Evolutionary conservation across 176 grass and related monocot species (phyloP).

Genomic region (Triticum turgidum): DNA sequence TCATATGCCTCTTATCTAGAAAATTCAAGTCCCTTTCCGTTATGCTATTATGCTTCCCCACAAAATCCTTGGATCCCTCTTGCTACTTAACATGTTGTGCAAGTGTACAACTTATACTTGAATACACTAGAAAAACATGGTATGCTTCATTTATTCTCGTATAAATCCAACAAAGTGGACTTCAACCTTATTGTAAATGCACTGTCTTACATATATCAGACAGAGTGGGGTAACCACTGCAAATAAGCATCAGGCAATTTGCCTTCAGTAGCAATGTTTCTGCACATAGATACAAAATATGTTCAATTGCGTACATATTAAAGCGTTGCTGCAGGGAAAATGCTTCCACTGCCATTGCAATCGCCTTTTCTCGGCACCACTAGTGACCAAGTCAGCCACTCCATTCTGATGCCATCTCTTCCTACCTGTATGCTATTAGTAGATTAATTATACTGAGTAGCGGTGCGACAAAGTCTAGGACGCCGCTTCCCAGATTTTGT

Average conservation of each 20-base stretch:
- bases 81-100: not conserved
- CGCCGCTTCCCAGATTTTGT: constrained; percentile 79
- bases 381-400: not conserved
- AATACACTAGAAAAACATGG: not conserved
- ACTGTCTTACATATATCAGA: not conserved
- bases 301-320: not conserved
- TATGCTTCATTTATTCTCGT: not conserved
- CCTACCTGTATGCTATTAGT: constrained; percentile 22
- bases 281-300: constrained; percentile 21
- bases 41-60: not conserved
- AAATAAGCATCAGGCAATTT: constrained; percentile 34
- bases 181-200: not conserved
- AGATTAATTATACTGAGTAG: not conserved
- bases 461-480: constrained; percentile 11
- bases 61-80: not conserved
- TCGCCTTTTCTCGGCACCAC: not conserved
- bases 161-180: constrained; percentile 17
- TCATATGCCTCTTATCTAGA: not conserved
- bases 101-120: not conserved
- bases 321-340: not conserved
- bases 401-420: constrained; percentile 18
- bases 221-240: not conserved
- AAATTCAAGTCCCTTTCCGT: not conserved
- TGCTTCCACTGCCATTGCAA: constrained; percentile 8
- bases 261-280: constrained; percentile 19